Conservation (phyloP, 2,329 filamentous ascomycete species). For the Claviceps pazoutovae region DNA sequence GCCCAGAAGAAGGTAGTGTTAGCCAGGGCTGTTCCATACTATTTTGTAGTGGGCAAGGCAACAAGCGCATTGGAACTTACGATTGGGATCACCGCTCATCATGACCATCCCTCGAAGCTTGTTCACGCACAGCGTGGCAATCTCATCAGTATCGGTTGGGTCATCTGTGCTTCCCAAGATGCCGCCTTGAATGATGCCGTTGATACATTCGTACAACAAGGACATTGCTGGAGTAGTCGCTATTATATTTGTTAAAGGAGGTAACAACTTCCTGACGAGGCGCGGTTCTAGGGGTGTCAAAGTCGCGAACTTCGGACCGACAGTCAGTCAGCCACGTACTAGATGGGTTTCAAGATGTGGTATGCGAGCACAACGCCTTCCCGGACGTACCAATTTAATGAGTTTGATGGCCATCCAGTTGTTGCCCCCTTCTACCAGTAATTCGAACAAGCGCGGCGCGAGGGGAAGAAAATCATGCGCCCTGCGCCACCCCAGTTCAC, state of each 20-base stretch:
- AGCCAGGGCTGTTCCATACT: not conserved
- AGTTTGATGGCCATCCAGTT: constrained; percentile 99
- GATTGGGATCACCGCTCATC: constrained; percentile 82
- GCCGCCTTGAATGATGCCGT: constrained; percentile 92
- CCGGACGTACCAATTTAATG: constrained; percentile 66
- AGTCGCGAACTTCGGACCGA: constrained; percentile 61
- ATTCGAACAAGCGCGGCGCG: constrained; percentile 80
- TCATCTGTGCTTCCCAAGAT: constrained; percentile 76
- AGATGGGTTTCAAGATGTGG: not conserved
- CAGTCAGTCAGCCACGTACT: constrained; percentile 10
- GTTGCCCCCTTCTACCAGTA: constrained; percentile 82
- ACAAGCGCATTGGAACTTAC: constrained; percentile 36
- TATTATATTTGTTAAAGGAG: constrained; percentile 84
- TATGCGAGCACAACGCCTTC: not conserved
- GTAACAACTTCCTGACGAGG: constrained; percentile 78
- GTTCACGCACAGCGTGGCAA: constrained; percentile 79
- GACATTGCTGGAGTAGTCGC: constrained; percentile 95
- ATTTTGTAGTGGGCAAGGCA: not conserved
- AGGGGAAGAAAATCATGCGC: constrained; percentile 89
- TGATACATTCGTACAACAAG: constrained; percentile 95
- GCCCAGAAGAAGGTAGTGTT: not conserved
- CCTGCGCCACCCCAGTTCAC: constrained; percentile 85
- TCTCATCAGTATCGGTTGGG: constrained; percentile 71
- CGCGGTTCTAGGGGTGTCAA: constrained; percentile 85
- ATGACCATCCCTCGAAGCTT: constrained; percentile 92